Conservation (phyloP, 2,329 filamentous ascomycete species). For the Talaromyces islandicus region DNA sequence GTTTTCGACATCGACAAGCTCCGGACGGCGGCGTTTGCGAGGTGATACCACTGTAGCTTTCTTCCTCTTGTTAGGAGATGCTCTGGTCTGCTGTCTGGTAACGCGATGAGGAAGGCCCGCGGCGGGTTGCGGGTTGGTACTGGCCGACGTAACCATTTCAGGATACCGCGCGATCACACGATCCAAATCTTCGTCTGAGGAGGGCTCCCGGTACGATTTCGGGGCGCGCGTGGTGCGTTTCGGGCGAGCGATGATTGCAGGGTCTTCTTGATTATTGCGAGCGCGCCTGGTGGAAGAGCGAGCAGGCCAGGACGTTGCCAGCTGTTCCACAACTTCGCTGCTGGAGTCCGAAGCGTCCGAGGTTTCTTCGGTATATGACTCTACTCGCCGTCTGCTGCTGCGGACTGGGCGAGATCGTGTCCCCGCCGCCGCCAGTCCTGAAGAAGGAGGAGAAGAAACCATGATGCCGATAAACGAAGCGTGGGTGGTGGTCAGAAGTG, state of each 20-base stretch:
- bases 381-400: conserved; percentile 27
- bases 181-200: conserved; percentile 23
- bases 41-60: conserved; percentile 12
- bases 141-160: conserved; percentile 9
- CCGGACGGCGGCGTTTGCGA: conserved; percentile 10
- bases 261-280: background rate
- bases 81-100: conserved; percentile 3
- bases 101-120: conserved; percentile 1
- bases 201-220: conserved; percentile 29
- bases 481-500: conserved; percentile 8
- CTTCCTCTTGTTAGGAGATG: conserved; percentile 14
- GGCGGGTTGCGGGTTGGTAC: conserved; percentile 1
- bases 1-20: conserved; percentile 11
- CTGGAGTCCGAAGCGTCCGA: conserved; percentile 21
- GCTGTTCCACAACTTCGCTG: conserved; percentile 18
- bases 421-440: conserved; percentile 15
- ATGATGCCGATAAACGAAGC: conserved; percentile 17
- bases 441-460: conserved; percentile 22
- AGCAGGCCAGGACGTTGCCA: conserved; percentile 2
- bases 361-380: conserved; percentile 31
- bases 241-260: conserved; percentile 20
- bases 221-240: conserved; percentile 22
- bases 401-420: conserved; percentile 28
- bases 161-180: conserved; percentile 10
- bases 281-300: background rate